These are phyloP conservation scores for Pachyrhizus erosus DNA, from an alignment of 306 rosid species.

Conservation along the genomic window DNA sequence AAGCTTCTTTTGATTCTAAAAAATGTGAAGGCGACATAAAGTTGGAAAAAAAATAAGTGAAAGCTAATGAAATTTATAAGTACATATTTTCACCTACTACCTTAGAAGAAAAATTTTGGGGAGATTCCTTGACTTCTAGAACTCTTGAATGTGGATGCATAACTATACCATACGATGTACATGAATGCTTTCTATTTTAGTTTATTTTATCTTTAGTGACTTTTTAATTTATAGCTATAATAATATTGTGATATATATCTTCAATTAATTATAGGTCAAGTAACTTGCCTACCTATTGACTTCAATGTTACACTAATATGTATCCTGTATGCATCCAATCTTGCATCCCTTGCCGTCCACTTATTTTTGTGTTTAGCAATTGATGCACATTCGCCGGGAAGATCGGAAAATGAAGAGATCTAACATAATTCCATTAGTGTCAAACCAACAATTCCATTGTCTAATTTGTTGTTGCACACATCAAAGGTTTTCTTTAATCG, in stretches of 20 bases:
- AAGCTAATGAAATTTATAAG: conserved; percentile 45
- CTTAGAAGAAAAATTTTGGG: conserved; percentile 26
- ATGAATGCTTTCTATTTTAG: conserved; percentile 35
- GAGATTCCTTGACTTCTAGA: conserved; percentile 56
- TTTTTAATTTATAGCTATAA: background rate
- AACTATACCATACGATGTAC: conserved; percentile 4
- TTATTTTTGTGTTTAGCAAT: conserved; percentile 23
- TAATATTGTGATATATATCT: conserved; percentile 16
- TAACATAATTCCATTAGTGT: conserved; percentile 31
- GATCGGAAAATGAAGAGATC: conserved; percentile 13
- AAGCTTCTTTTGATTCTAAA: conserved; percentile 38
- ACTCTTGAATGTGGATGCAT: conserved; percentile 46
- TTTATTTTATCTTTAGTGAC: background rate
- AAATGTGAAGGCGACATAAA: conserved; percentile 37
- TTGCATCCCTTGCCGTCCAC: conserved; percentile 44
- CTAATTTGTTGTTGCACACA: conserved; percentile 34
- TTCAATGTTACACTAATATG: conserved; percentile 29
- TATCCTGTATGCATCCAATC: background rate
- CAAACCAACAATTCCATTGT: conserved; percentile 44
- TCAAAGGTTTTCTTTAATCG: conserved; percentile 26
- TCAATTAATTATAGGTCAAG: conserved; percentile 38
- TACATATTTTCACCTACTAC: conserved; percentile 50
- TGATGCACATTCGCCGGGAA: conserved; percentile 39
- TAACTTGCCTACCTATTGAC: conserved; percentile 56
- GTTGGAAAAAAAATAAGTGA: conserved; percentile 28